phyloP scores from a whole-genome alignment of 306 rosid species.

The Dicorynia guianensis region DNA sequence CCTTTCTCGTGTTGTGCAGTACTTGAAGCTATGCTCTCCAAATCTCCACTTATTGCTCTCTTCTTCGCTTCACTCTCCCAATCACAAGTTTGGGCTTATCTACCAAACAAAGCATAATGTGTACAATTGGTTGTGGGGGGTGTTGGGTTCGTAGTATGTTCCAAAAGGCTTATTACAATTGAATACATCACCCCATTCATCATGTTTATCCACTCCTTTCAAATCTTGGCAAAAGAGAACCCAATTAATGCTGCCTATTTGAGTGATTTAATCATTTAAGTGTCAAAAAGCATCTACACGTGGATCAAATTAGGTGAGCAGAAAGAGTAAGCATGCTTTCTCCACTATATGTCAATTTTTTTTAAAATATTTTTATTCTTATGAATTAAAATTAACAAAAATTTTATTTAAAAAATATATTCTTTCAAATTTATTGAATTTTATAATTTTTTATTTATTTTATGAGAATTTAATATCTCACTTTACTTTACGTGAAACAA shows the following conservation, averaged over 20 bases:
- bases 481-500: too few relatives aligned
- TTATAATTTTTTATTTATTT: too few relatives aligned
- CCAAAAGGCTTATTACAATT: neutral
- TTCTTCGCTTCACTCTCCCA: neutral
- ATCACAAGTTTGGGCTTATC: neutral
- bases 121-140: neutral
- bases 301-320: neutral
- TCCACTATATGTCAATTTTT: neutral
- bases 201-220: neutral
- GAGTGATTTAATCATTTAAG: neutral
- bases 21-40: too few relatives aligned
- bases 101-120: neutral
- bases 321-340: neutral
- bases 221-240: neutral
- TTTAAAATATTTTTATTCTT: too few relatives aligned
- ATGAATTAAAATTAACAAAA: too few relatives aligned
- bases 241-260: neutral
- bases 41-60: too few relatives aligned
- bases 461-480: too few relatives aligned
- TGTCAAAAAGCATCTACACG: neutral
- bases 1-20: neutral
- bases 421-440: too few relatives aligned
- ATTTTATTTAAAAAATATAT: too few relatives aligned
- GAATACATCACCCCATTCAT: neutral
- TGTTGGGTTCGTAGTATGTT: slow-evolving; percentile 8